Percentiles rank a stretch among this genome's conserved stretches.
These are phyloP conservation scores for Neoconidiobolus thromboides DNA, from an alignment of 371 early-diverging fungal species.

Conservation along the genomic window DNA sequence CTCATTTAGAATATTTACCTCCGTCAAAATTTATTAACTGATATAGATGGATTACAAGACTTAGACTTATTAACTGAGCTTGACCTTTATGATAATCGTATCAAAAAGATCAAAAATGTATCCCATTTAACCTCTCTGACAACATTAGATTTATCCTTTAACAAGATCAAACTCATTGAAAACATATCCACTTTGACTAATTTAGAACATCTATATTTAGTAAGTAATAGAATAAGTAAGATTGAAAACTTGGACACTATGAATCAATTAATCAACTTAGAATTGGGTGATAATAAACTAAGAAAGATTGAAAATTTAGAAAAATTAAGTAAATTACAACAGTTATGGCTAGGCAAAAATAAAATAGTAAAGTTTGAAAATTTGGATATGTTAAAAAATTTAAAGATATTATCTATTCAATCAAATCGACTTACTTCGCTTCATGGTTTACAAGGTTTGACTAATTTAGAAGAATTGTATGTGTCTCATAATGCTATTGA, in stretches of 20 bases:
- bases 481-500: conserved; percentile 72
- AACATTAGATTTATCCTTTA: conserved; percentile 77
- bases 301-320: conserved; percentile 69
- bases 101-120: conserved; percentile 50
- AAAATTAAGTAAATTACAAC: conserved; percentile 46
- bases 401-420: conserved; percentile 70
- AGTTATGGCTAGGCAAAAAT: conserved; percentile 94
- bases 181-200: conserved; percentile 28
- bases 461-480: conserved; percentile 68
- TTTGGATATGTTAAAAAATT: conserved; percentile 22
- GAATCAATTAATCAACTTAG: conserved; percentile 52
- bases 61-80: conserved; percentile 42
- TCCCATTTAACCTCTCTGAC: conserved; percentile 38
- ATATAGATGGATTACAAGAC: conserved; percentile 42
- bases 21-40: conserved; percentile 74
- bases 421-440: conserved; percentile 49
- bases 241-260: conserved; percentile 55
- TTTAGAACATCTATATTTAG: conserved; percentile 52
- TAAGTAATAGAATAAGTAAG: conserved; percentile 58
- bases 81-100: conserved; percentile 91
- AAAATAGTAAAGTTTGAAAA: conserved; percentile 66
- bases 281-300: conserved; percentile 88
- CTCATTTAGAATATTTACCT: conserved; percentile 42
- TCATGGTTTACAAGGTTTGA: conserved; percentile 48
- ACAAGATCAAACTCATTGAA: conserved; percentile 61